Base-by-base conservation (phyloP, 1,139 yeast species). In the Debaryomyces sp. region DNA sequence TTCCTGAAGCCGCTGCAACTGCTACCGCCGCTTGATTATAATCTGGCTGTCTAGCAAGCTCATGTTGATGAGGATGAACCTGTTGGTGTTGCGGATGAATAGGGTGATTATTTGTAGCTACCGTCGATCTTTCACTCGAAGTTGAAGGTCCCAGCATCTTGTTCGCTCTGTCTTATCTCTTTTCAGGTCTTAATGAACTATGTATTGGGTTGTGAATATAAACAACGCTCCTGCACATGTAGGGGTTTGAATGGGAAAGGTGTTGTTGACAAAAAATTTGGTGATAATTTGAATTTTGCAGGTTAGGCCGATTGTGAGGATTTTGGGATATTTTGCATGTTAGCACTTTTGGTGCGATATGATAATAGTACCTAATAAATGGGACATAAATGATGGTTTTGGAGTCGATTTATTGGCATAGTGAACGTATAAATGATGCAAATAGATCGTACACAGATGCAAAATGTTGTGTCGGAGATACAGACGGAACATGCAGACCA, bases 121-220 rank as follows among this genome's bases (percentile, higher is more conserved):
- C 66, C 32, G 70, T 58, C 39, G 67, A 61, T 54, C 73, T 59
- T 54, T 67, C 72, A 55, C 63, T 66, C 44, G 69, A 64, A 40
- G 70, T 67, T 29, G 71, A 66, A 45, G 71, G 71, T 43, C 68
- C 70, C 66, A 63, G 68, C 64, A 65, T 64, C 34, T 33, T 44
- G 29, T 9, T 29, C 30, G 44, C 43, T 41, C 44, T 42, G 32
- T 40, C 34, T 24, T 36, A 38, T 45, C 41, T 27, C 34, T 30
- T 36, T 47, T 36, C 33, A 33, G 23, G 21, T 22, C 48, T 47
- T 44, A 21, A 38, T 50, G 42, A 46, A 24, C 48, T 34, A 24
- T 36, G 22, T 48, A 45, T 23, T 37, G 43, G 46, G 56, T 52
- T 48, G 55, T 52, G 56, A 50, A 53, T 53, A 53, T 53, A 53